A percentile compares a stretch with the other conserved stretches of the same genome.
phyloP scores from a whole-genome alignment of 2,329 filamentous ascomycete genomes.

The Venturia pyrina region DNA sequence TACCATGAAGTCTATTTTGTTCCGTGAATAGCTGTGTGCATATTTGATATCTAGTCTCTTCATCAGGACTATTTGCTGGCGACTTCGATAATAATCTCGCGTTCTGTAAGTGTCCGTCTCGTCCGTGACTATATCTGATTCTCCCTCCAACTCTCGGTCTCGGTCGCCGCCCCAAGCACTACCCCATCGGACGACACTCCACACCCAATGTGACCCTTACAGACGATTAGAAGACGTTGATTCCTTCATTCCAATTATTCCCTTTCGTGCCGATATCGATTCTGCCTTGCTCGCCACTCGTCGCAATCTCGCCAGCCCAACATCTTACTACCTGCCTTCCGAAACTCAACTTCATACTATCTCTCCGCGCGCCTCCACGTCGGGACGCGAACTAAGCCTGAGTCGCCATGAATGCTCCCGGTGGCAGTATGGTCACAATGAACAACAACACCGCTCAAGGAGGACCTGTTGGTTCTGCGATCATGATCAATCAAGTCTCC shows the following conservation, averaged over 20 bases:
- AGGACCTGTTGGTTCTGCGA: conserved; percentile 50
- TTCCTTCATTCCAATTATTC: neutral
- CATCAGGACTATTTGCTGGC: neutral
- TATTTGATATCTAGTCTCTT: neutral
- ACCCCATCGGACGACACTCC: neutral
- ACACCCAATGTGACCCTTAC: neutral
- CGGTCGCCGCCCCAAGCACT: neutral
- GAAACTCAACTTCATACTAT: neutral
- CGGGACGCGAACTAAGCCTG: conserved; percentile 14
- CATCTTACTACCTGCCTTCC: neutral
- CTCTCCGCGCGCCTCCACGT: neutral
- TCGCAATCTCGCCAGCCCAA: conserved; percentile 3
- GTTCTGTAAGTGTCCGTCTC: neutral
- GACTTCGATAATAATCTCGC: neutral
- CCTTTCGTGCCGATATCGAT: neutral
- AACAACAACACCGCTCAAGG: conserved; percentile 43
- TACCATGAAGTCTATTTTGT: neutral
- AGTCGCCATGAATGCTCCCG: conserved; percentile 44
- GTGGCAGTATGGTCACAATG: conserved; percentile 60
- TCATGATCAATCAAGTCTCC: conserved; percentile 18
- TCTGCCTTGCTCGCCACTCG: neutral
- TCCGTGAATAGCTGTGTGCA: neutral
- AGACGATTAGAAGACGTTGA: neutral
- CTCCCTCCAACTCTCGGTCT: neutral
- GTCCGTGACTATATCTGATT: neutral